Conservation (phyloP, 73 alveolate genomes). For the Stentor roeselii region DNA sequence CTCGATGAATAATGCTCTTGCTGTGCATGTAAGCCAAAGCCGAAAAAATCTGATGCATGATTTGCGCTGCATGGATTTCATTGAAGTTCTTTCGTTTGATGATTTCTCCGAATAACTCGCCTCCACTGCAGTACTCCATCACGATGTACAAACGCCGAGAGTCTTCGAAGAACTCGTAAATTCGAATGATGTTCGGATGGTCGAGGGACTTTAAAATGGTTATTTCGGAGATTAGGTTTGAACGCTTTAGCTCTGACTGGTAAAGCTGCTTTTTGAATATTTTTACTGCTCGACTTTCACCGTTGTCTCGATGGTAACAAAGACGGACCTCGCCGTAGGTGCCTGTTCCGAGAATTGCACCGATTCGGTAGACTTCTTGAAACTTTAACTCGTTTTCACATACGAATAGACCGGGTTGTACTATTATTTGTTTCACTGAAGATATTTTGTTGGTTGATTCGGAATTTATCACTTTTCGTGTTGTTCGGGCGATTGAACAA, state of each 20-base stretch:
- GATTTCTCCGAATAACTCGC: slow-evolving; percentile 70
- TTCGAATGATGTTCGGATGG: slow-evolving; percentile 74
- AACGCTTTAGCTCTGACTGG: slow-evolving; percentile 19
- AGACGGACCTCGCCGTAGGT: slow-evolving; percentile 46
- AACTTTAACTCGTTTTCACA: not conserved
- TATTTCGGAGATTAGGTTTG: slow-evolving; percentile 36
- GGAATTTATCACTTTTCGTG: not conserved
- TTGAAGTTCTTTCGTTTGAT: slow-evolving; percentile 45
- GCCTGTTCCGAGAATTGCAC: slow-evolving; percentile 35
- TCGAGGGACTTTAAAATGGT: slow-evolving; percentile 48
- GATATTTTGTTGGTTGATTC: not conserved
- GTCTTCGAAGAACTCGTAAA: slow-evolving; percentile 66
- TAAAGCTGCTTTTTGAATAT: slow-evolving; percentile 30
- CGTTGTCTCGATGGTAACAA: slow-evolving; percentile 34
- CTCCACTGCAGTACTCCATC: slow-evolving; percentile 67
- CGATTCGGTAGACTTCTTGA: slow-evolving; percentile 21
- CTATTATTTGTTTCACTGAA: slow-evolving; percentile 8
- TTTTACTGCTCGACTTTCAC: slow-evolving; percentile 39
- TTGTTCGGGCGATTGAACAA: not conserved
- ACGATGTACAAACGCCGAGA: slow-evolving; percentile 56
- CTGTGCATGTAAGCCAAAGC: slow-evolving; percentile 70
- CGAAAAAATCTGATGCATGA: slow-evolving; percentile 56
- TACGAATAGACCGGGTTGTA: slow-evolving; percentile 7
- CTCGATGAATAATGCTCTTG: slow-evolving; percentile 70
- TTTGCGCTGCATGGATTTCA: slow-evolving; percentile 64